Conservation (phyloP, 768 basidiomycete genomes). For the Kwoniella dejecticola region DNA sequence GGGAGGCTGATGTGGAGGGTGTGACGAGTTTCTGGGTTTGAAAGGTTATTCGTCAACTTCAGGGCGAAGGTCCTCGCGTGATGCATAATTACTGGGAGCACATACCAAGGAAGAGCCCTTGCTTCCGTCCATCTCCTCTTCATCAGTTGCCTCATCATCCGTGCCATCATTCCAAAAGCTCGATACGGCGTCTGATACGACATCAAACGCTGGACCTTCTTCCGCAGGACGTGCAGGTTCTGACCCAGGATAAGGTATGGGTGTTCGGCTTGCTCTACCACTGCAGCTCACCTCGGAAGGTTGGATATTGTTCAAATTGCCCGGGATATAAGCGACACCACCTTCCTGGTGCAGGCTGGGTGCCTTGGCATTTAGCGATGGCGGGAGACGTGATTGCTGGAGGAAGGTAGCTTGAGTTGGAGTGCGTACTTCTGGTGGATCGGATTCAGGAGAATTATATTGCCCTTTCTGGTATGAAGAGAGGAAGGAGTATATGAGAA, state of each 20-base stretch:
- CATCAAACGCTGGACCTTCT: slow-evolving; percentile 12
- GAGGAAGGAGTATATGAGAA: slow-evolving; percentile 13
- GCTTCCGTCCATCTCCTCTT: slow-evolving; percentile 5
- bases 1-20: slow-evolving; percentile 11
- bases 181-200: slow-evolving; percentile 15
- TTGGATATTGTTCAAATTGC: not conserved
- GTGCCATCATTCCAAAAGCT: slow-evolving; percentile 17
- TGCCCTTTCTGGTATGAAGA: slow-evolving; percentile 11
- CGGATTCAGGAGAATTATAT: slow-evolving; percentile 3
- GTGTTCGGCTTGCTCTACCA: not conserved
- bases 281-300: not conserved
- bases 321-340: not conserved
- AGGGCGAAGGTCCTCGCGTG: not conserved
- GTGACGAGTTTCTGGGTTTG: slow-evolving; percentile 16
- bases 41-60: not conserved
- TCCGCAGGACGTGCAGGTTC: too few species aligned
- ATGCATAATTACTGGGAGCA: too few species aligned
- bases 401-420: not conserved
- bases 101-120: not conserved
- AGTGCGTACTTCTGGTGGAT: not conserved
- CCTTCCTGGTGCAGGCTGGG: not conserved
- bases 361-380: not conserved
- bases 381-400: not conserved
- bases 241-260: not conserved
- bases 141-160: slow-evolving; percentile 14